Evolutionary conservation across 805 yeast genomes (phyloP).

Genomic region (Yamadazyma phyllophila): DNA sequence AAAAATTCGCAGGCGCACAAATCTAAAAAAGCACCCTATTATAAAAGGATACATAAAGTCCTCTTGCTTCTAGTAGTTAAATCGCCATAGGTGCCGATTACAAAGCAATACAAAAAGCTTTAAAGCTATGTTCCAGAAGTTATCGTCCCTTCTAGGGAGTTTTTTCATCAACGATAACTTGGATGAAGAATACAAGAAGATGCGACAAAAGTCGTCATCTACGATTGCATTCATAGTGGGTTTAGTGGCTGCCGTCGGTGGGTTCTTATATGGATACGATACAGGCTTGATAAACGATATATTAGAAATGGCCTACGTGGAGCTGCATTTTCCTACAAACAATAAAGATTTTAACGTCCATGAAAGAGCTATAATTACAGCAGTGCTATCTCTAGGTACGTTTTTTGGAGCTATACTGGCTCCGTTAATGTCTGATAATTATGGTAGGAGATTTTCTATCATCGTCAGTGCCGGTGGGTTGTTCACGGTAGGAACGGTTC

Average conservation of each 20-base stretch:
- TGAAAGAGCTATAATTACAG: slow-evolving; percentile 70
- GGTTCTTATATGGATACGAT: slow-evolving; percentile 85
- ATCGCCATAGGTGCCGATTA: no score
- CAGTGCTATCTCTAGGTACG: slow-evolving; percentile 80
- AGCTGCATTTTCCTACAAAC: slow-evolving; percentile 50
- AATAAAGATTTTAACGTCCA: slow-evolving; percentile 50
- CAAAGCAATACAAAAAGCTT: neutral
- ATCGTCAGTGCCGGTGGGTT: slow-evolving; percentile 58
- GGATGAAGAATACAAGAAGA: slow-evolving; percentile 34
- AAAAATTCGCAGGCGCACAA: neutral
- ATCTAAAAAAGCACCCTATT: neutral
- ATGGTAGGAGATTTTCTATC: slow-evolving; percentile 70
- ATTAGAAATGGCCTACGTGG: slow-evolving; percentile 71
- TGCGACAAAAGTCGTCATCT: slow-evolving; percentile 49
- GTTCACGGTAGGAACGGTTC: slow-evolving; percentile 67
- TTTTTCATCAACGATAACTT: slow-evolving; percentile 34
- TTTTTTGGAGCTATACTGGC: slow-evolving; percentile 70
- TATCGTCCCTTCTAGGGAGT: slow-evolving; percentile 14
- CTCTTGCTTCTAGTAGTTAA: no score
- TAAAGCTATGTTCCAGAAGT: neutral
- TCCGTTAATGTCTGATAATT: slow-evolving; percentile 58
- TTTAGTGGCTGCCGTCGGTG: slow-evolving; percentile 84
- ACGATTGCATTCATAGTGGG: slow-evolving; percentile 73
- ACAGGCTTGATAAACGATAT: slow-evolving; percentile 83
- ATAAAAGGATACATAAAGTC: neutral